Evolutionary conservation across 805 yeast species (phyloP).

Genomic region (Limtongia smithiae): DNA sequence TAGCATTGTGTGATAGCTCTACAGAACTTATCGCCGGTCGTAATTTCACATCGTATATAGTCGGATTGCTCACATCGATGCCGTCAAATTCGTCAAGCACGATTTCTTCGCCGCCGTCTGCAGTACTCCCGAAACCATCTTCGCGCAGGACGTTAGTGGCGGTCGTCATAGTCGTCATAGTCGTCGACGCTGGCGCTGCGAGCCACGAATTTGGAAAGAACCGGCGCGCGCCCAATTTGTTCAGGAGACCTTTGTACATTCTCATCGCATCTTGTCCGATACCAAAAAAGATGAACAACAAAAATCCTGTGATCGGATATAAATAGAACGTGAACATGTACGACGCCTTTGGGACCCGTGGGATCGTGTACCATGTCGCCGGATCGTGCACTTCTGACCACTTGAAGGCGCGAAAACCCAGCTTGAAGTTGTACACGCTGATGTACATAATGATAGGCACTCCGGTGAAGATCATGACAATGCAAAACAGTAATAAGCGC

Average conservation of each 20-base stretch:
- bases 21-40: too few species aligned
- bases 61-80: too few species aligned
- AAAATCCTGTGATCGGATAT: slow-evolving; percentile 54
- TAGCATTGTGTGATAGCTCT: too few species aligned
- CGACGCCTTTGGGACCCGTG: slow-evolving; percentile 30
- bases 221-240: slow-evolving; percentile 6
- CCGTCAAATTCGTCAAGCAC: too few species aligned
- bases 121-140: too few species aligned
- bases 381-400: slow-evolving; percentile 30
- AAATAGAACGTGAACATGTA: slow-evolving; percentile 45
- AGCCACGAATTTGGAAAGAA: slow-evolving; percentile 13
- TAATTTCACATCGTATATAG: too few species aligned
- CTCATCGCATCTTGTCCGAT: slow-evolving; percentile 66
- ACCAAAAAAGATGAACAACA: slow-evolving; percentile 72
- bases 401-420: slow-evolving; percentile 22
- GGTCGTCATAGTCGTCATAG: too few species aligned
- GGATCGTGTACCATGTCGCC: slow-evolving; percentile 30
- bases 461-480: slow-evolving; percentile 58
- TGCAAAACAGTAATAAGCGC: slow-evolving; percentile 64
- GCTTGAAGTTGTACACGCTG: slow-evolving; percentile 44
- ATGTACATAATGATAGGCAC: slow-evolving; percentile 60
- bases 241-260: slow-evolving; percentile 44
- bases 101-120: too few species aligned
- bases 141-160: too few species aligned
- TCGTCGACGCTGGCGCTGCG: too few species aligned